Evolutionary conservation across 1,284 basidiomycete genomes (phyloP).

Genomic region (Tausonia pullulans): DNA sequence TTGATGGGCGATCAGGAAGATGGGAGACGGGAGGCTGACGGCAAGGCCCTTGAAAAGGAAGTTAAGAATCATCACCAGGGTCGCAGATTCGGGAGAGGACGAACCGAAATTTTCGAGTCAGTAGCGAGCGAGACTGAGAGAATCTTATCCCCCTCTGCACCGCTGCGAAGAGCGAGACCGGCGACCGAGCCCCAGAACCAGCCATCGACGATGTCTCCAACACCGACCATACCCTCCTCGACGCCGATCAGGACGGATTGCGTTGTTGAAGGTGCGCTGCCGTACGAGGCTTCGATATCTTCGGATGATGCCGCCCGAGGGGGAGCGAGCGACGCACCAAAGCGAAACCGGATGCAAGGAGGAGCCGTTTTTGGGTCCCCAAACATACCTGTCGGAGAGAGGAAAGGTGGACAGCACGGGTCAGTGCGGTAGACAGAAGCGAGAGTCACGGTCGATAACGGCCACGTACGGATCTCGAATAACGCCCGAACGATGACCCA

Average conservation of each 20-base stretch:
- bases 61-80: background rate
- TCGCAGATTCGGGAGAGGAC: background rate
- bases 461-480: slow-evolving; percentile 9
- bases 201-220: slow-evolving; percentile 11
- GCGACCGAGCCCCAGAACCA: slow-evolving; percentile 10
- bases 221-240: background rate
- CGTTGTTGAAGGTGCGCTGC: too few species aligned
- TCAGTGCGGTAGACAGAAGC: background rate
- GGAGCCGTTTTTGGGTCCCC: slow-evolving; percentile 4
- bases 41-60: background rate
- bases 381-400: slow-evolving; percentile 8
- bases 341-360: slow-evolving; percentile 9
- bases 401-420: background rate
- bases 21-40: background rate
- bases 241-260: background rate
- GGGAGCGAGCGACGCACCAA: background rate
- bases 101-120: background rate
- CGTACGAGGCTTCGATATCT: background rate
- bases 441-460: background rate
- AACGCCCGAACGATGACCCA: slow-evolving; percentile 1
- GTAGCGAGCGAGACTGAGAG: background rate
- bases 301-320: too few species aligned
- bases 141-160: background rate
- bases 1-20: background rate
- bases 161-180: slow-evolving; percentile 1